These are phyloP conservation scores for Plenodomus lindquistii DNA, from an alignment of 2,329 filamentous ascomycete species.

Conservation along the genomic window DNA sequence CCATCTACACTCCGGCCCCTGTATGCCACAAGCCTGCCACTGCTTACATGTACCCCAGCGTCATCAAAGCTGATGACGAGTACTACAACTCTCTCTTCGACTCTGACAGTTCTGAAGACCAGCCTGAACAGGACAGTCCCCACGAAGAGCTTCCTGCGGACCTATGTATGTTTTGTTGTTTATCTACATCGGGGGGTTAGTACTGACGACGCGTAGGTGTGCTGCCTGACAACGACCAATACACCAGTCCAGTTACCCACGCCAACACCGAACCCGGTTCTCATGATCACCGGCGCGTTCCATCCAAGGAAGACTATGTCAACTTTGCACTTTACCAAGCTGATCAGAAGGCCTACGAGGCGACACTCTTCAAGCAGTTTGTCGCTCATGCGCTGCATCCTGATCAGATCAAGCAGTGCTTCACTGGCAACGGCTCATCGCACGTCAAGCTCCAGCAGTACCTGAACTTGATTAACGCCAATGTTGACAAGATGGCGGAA, in stretches of 20 bases:
- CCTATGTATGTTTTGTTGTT: conserved; percentile 8
- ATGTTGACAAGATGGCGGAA: conserved; percentile 19
- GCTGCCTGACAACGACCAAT: not conserved
- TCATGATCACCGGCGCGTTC: conserved; percentile 14
- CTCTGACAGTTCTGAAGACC: not conserved
- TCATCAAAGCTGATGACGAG: not conserved
- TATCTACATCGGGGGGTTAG: not conserved
- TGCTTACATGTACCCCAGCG: not conserved
- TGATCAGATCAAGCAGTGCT: conserved; percentile 14
- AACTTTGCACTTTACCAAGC: conserved; percentile 30
- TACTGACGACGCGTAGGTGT: not conserved
- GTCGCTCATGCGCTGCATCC: conserved; percentile 23
- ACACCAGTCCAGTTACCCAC: conserved; percentile 1
- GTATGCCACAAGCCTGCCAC: not conserved
- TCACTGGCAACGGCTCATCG: conserved; percentile 1
- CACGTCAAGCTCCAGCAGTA: conserved; percentile 13
- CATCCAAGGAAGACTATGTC: conserved; percentile 19
- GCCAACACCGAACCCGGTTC: conserved; percentile 9
- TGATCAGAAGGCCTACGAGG: conserved; percentile 31
- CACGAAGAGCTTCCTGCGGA: conserved; percentile 6
- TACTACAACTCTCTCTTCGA: not conserved
- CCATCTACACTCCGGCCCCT: conserved; percentile 7
- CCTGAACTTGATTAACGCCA: conserved; percentile 16
- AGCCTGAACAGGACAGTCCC: not conserved
- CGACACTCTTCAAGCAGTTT: conserved; percentile 25